Conservation (phyloP, 2,329 filamentous ascomycete species). For the Talaromyces amestolkiae region DNA sequence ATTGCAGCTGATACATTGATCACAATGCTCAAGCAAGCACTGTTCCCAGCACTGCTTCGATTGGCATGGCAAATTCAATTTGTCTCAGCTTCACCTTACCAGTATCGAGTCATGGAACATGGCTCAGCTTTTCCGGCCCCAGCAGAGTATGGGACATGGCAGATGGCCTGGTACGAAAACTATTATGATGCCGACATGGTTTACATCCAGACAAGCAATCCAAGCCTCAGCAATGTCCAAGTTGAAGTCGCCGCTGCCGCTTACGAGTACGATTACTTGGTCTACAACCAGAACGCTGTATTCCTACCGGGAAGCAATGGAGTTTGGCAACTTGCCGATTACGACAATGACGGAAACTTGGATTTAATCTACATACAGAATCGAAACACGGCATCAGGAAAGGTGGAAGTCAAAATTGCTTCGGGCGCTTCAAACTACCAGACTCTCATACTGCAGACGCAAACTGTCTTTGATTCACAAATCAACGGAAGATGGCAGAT, state of each 20-base stretch:
- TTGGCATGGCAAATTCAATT: background rate
- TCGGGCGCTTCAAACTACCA: slow-evolving; percentile 19
- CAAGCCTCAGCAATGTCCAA: slow-evolving; percentile 15
- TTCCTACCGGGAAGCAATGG: slow-evolving; percentile 27
- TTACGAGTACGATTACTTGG: background rate
- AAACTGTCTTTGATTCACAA: slow-evolving; percentile 53
- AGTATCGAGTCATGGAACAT: background rate
- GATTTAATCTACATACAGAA: slow-evolving; percentile 22
- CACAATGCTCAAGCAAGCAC: background rate
- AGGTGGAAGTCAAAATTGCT: slow-evolving; percentile 19
- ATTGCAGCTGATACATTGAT: background rate
- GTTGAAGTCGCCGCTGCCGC: slow-evolving; percentile 17
- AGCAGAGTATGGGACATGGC: background rate
- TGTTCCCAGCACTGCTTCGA: background rate
- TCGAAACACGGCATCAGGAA: slow-evolving; percentile 18
- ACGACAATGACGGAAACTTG: slow-evolving; percentile 13
- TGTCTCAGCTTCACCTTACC: slow-evolving; percentile 1
- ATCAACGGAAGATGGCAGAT: slow-evolving; percentile 20
- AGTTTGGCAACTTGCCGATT: slow-evolving; percentile 10
- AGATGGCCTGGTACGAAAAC: background rate
- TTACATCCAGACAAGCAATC: slow-evolving; percentile 20
- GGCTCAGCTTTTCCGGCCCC: background rate
- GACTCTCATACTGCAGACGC: slow-evolving; percentile 64
- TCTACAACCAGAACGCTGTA: slow-evolving; percentile 47
- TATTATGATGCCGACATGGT: background rate